Evolutionary conservation across 2,329 filamentous ascomycete genomes (phyloP).

Genomic region (Beauveria pseudobassiana): DNA sequence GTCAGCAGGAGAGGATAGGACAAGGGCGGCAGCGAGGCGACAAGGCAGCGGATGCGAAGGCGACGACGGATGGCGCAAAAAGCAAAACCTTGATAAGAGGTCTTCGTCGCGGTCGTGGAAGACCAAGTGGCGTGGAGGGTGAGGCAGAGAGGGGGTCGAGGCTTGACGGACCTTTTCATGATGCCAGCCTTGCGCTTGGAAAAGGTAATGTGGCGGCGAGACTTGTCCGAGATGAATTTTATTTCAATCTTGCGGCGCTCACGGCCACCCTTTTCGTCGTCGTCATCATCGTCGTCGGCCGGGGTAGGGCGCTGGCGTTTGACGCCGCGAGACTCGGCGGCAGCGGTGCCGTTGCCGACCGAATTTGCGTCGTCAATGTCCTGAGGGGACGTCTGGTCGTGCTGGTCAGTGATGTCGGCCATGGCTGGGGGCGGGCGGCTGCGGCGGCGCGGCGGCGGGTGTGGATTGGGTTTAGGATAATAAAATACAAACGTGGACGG

Average conservation of each 20-base stretch:
- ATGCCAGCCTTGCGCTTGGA: slow-evolving; percentile 99
- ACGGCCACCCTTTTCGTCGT: slow-evolving; percentile 94
- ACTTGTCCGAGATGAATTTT: slow-evolving; percentile 99
- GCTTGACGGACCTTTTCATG: slow-evolving; percentile 88
- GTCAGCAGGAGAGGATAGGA: slow-evolving; percentile 8
- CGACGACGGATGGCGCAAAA: slow-evolving; percentile 7
- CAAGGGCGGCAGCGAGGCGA: slow-evolving; percentile 9
- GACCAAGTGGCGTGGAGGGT: background rate
- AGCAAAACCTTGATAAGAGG: background rate
- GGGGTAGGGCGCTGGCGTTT: slow-evolving; percentile 81
- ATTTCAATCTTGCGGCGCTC: slow-evolving; percentile 99
- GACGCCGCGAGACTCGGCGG: slow-evolving; percentile 67
- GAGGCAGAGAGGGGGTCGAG: background rate
- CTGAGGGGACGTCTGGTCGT: slow-evolving; percentile 67
- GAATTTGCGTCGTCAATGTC: slow-evolving; percentile 66
- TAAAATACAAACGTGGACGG: background rate
- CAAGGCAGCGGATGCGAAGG: background rate
- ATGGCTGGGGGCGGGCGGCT: slow-evolving; percentile 35
- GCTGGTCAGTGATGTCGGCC: slow-evolving; percentile 74
- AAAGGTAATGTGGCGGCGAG: slow-evolving; percentile 97
- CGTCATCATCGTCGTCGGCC: slow-evolving; percentile 91
- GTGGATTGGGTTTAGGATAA: slow-evolving; percentile 10
- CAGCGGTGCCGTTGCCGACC: slow-evolving; percentile 64
- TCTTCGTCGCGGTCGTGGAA: background rate
- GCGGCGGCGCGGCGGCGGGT: slow-evolving; percentile 3